Conservation (phyloP, 768 basidiomycete genomes). For the Suillus decipiens region DNA sequence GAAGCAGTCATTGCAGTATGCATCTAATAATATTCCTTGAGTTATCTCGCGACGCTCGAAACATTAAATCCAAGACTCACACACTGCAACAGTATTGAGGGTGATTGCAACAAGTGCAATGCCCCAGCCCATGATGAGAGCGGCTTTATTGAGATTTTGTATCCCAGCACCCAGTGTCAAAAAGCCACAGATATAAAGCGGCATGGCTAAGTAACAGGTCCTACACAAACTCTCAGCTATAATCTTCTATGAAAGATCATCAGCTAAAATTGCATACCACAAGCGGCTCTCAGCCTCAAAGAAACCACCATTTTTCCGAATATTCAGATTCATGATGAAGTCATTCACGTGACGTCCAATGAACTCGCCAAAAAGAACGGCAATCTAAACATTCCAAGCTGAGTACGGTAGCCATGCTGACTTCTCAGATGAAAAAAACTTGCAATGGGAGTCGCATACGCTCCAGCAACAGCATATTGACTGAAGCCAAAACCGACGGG, state of each 20-base stretch:
- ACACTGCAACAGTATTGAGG: constrained; percentile 43
- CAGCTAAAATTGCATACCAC: constrained; percentile 31
- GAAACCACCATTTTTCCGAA: constrained; percentile 49
- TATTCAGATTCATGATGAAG: constrained; percentile 43
- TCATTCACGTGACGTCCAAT: constrained; percentile 54
- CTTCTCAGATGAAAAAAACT: constrained; percentile 8
- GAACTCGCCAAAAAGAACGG: constrained; percentile 51
- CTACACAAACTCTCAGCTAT: constrained; percentile 16
- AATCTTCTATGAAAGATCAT: background rate
- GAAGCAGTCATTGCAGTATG: constrained; percentile 42
- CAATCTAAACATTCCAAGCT: constrained; percentile 35
- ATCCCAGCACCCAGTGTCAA: constrained; percentile 42
- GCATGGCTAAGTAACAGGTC: constrained; percentile 42
- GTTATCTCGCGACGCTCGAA: background rate
- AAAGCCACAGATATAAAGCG: constrained; percentile 44
- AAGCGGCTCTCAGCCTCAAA: constrained; percentile 53
- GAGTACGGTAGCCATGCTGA: background rate
- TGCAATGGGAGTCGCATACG: constrained; percentile 47
- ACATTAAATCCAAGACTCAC: constrained; percentile 22
- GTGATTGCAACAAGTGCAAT: constrained; percentile 38
- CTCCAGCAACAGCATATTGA: constrained; percentile 42
- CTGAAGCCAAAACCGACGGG: constrained; percentile 51
- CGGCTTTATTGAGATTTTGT: constrained; percentile 30
- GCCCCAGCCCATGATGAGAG: constrained; percentile 46
- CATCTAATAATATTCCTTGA: constrained; percentile 25